Percentiles rank a stretch among this genome's conserved stretches.
phyloP scores from a whole-genome alignment of 208 protist genomes.

The Phytomonas sp. region DNA sequence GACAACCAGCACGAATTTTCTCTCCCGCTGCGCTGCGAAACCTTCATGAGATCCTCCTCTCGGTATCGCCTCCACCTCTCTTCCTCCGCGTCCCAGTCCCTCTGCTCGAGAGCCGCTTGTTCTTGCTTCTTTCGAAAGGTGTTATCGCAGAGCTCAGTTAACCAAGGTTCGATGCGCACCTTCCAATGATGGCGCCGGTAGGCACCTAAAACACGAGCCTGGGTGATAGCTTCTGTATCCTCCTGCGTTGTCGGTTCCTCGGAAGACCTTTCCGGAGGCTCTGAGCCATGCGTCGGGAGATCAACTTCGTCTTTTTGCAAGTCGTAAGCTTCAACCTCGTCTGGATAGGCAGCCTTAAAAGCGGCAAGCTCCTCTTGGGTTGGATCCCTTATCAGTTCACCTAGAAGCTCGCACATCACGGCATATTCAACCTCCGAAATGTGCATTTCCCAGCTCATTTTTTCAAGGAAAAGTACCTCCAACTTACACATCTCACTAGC shows the following conservation, averaged over 20 bases:
- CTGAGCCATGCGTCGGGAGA: neutral
- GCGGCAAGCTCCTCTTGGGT: slow-evolving; percentile 15
- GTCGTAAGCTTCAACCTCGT: slow-evolving; percentile 20
- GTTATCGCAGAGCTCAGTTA: slow-evolving; percentile 15
- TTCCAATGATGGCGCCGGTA: slow-evolving; percentile 34
- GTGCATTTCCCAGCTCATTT: slow-evolving; percentile 75
- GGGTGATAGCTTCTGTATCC: neutral
- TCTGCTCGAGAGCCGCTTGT: slow-evolving; percentile 7
- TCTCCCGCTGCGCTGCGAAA: slow-evolving; percentile 8
- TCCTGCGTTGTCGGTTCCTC: neutral
- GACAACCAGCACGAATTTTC: slow-evolving; percentile 18
- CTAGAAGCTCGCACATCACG: slow-evolving; percentile 29
- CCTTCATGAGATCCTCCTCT: slow-evolving; percentile 20
- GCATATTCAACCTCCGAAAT: slow-evolving; percentile 49
- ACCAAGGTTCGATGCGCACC: slow-evolving; percentile 20
- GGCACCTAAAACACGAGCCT: slow-evolving; percentile 10
- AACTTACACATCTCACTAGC: slow-evolving; percentile 85
- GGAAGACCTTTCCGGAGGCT: neutral
- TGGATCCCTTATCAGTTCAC: slow-evolving; percentile 14
- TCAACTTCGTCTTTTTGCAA: slow-evolving; percentile 24
- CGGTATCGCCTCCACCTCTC: slow-evolving; percentile 29
- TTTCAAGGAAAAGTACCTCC: slow-evolving; percentile 79
- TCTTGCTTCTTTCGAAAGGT: slow-evolving; percentile 11
- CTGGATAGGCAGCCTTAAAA: slow-evolving; percentile 18
- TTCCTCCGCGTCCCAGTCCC: slow-evolving; percentile 21